Conservation (phyloP, 352 stramenopile species). For the Phytophthora sp. region DNA sequence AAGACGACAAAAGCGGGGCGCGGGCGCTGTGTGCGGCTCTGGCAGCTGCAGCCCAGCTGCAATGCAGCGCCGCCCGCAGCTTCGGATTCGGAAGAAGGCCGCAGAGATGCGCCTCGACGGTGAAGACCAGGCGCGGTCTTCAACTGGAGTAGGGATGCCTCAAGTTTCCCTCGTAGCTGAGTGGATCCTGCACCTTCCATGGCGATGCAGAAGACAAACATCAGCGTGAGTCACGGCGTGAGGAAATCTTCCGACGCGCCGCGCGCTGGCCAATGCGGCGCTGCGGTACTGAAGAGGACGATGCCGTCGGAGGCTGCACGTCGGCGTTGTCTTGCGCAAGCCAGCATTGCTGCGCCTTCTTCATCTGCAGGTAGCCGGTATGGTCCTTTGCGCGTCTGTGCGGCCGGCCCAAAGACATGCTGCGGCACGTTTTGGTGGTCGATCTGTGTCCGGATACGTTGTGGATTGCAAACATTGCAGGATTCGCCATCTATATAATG, state of each 20-base stretch:
- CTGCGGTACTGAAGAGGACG: too few relatives aligned
- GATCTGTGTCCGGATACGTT: too few relatives aligned
- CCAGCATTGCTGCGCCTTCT: too few relatives aligned
- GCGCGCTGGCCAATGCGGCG: too few relatives aligned
- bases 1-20: slow-evolving; percentile 32
- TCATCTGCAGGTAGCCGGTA: too few relatives aligned
- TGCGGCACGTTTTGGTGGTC: too few relatives aligned
- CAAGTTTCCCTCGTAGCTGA: slow-evolving; percentile 23
- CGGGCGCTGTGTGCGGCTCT: slow-evolving; percentile 1
- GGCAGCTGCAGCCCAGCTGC: slow-evolving; percentile 29
- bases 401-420: too few relatives aligned
- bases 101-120: slow-evolving; percentile 17
- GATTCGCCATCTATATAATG: too few relatives aligned
- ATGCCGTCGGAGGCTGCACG: too few relatives aligned
- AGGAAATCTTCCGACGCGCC: slow-evolving; percentile 26
- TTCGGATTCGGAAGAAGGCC: slow-evolving; percentile 17
- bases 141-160: slow-evolving; percentile 9
- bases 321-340: too few relatives aligned
- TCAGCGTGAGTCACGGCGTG: slow-evolving; percentile 14
- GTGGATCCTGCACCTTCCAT: slow-evolving; percentile 27
- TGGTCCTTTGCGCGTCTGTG: too few relatives aligned
- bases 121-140: slow-evolving; percentile 10
- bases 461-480: too few relatives aligned
- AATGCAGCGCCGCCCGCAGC: slow-evolving; percentile 22
- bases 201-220: slow-evolving; percentile 14